Evolutionary conservation across 805 yeast genomes (phyloP), one percentile per base, ranked within the genome.

Genomic region (Candida peoriensis): DNA sequence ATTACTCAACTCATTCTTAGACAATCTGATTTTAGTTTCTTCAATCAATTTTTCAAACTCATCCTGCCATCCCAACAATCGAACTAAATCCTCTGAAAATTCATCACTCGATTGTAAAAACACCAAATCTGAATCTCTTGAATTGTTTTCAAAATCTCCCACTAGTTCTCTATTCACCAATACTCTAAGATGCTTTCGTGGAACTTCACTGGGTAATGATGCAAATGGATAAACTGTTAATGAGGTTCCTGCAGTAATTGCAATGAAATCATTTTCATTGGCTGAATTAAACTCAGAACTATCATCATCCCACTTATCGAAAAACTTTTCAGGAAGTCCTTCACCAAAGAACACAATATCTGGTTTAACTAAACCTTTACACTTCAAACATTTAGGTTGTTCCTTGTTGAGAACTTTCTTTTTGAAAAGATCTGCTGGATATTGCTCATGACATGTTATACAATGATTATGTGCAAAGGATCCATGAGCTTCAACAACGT

Each of bases 261-360:
- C 86, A 19, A 89, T 55, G 46, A 81, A 87, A 22, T 71, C 53
- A 39, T 73, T 75, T 15, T 64, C 63, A 2, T 32, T 32, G 20
- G 39, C 36, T n/a, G 30, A 32, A 41, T 37, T 42, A 43, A 46
- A 26, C 8, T 33, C 36, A 1, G 43, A 41, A 2, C 52, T 39
- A 47, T 77, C 83, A 11, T 55, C 44, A 4, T 81, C 90, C 83
- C 93, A 79, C 10, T 58, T 48, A 3, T 74, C 73, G 57, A 83
- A 89, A 50, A 88, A 85, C 36, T 64, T 61, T 2, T 47, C 49
- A 0, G 97, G 97, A 19, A 90, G 65, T 2, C 79, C 72, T 56
- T 90, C 98, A 4, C 97, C 97, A 61, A 88, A 93, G 51, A 90
- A 90, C 1, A 88, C 96, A 46, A 90, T 93, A 50, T 85, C 90